Conservation (phyloP, 1,139 yeast species). For the Candida albicans region DNA sequence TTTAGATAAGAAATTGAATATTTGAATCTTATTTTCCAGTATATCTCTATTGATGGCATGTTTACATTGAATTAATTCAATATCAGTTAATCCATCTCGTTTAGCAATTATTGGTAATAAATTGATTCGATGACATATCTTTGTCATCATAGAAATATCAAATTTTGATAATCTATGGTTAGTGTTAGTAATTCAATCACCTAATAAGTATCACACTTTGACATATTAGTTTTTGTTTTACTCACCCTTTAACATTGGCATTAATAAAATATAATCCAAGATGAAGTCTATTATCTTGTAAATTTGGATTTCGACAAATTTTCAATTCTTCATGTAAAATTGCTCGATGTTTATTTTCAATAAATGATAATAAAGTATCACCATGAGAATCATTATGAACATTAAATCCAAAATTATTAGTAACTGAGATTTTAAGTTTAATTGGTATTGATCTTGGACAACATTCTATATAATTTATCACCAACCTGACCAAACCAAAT, state of each 20-base stretch:
- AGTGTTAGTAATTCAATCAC: conserved; percentile 12
- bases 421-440: conserved; percentile 23
- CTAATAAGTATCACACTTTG: neutral
- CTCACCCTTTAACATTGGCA: conserved; percentile 53
- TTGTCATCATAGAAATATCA: conserved; percentile 52
- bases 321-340: conserved; percentile 61
- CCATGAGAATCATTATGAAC: conserved; percentile 21
- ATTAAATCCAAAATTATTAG: conserved; percentile 32
- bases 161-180: conserved; percentile 28
- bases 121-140: conserved; percentile 51
- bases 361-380: conserved; percentile 21
- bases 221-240: conserved; percentile 3
- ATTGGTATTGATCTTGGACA: conserved; percentile 22
- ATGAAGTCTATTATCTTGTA: conserved; percentile 62
- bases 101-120: conserved; percentile 48
- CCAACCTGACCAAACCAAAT: neutral
- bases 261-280: conserved; percentile 60
- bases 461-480: conserved; percentile 4
- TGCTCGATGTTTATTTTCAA: conserved; percentile 56
- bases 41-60: conserved; percentile 45
- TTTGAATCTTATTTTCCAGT: conserved; percentile 39
- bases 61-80: conserved; percentile 47
- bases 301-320: conserved; percentile 54
- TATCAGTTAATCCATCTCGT: conserved; percentile 52
- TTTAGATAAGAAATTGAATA: conserved; percentile 45